Conservation (phyloP, 2,329 filamentous ascomycete species). For the Dothiorella sarmentorum region DNA sequence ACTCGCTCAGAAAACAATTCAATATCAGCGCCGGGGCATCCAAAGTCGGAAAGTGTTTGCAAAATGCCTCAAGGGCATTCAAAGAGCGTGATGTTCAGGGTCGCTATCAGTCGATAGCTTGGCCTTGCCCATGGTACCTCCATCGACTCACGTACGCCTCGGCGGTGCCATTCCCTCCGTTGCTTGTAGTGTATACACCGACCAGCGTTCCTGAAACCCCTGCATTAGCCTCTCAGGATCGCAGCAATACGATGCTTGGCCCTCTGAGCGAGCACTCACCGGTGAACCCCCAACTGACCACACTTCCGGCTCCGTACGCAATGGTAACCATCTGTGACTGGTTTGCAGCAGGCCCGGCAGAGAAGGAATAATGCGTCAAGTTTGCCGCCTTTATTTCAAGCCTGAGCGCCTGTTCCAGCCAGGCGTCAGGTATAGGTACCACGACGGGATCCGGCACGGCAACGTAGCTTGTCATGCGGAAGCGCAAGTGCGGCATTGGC, state of each 20-base stretch:
- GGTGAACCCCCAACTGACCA: conserved; percentile 32
- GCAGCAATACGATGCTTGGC: background rate
- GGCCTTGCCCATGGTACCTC: conserved; percentile 40
- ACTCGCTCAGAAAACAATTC: too few species aligned
- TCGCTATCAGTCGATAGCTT: conserved; percentile 1
- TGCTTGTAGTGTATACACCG: conserved; percentile 53
- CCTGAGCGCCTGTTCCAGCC: conserved; percentile 36
- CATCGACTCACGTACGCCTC: conserved; percentile 49
- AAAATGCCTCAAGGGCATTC: background rate
- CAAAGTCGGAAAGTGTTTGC: too few species aligned
- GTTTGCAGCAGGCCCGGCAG: conserved; percentile 24
- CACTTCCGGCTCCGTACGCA: conserved; percentile 25
- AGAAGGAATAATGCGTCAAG: conserved; percentile 43
- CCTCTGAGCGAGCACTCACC: conserved; percentile 8
- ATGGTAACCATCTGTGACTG: conserved; percentile 21
- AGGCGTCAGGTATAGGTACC: conserved; percentile 39
- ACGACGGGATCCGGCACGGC: conserved; percentile 38
- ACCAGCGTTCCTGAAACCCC: conserved; percentile 43
- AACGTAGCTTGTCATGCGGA: conserved; percentile 43
- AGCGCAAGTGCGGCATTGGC: conserved; percentile 41
- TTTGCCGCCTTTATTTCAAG: conserved; percentile 45
- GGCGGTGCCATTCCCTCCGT: conserved; percentile 44
- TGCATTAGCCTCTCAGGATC: background rate
- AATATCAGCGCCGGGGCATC: background rate
- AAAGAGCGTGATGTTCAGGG: background rate